These are phyloP conservation scores for Phytopythium ostracodes DNA, from an alignment of 352 stramenopile genomes.

Conservation along the genomic window DNA sequence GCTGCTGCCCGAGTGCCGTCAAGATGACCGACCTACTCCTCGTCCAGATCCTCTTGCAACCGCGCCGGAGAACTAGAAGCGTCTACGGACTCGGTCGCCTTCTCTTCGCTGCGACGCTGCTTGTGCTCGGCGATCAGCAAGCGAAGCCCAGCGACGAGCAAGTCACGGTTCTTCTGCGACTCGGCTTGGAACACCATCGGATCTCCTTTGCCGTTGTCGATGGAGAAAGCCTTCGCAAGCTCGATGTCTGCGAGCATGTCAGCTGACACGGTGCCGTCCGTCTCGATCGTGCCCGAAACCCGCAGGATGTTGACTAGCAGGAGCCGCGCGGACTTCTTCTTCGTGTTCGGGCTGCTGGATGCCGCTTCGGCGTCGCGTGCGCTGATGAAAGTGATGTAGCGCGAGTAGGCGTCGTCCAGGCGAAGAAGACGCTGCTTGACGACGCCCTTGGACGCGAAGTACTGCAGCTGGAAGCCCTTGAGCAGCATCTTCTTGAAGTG, in stretches of 20 bases:
- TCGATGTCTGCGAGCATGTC: slow-evolving; percentile 18
- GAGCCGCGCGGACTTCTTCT: slow-evolving; percentile 52
- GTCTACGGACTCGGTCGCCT: not conserved
- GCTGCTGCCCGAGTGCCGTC: not conserved
- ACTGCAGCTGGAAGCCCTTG: slow-evolving; percentile 62
- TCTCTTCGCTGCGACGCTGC: slow-evolving; percentile 11
- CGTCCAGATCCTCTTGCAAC: not conserved
- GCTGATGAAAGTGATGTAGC: slow-evolving; percentile 57
- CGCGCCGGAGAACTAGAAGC: not conserved
- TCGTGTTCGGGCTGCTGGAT: slow-evolving; percentile 8
- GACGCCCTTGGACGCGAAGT: slow-evolving; percentile 40
- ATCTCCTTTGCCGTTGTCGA: slow-evolving; percentile 57
- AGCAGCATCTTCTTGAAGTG: slow-evolving; percentile 74
- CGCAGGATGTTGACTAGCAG: slow-evolving; percentile 56
- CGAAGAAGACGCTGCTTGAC: slow-evolving; percentile 46
- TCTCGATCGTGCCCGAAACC: slow-evolving; percentile 23
- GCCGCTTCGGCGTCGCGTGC: slow-evolving; percentile 13
- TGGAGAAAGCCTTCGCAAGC: slow-evolving; percentile 33
- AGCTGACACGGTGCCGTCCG: slow-evolving; percentile 25
- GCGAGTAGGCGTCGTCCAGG: slow-evolving; percentile 29
- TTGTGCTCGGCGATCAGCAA: slow-evolving; percentile 62
- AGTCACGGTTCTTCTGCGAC: slow-evolving; percentile 56
- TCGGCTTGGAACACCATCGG: slow-evolving; percentile 62
- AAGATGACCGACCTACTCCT: not conserved
- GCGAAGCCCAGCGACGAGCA: slow-evolving; percentile 60